Evolutionary conservation across 2,329 filamentous ascomycete genomes (phyloP), one percentile per base, ranked within the genome.

Genomic region (Microcyclospora pomicola): DNA sequence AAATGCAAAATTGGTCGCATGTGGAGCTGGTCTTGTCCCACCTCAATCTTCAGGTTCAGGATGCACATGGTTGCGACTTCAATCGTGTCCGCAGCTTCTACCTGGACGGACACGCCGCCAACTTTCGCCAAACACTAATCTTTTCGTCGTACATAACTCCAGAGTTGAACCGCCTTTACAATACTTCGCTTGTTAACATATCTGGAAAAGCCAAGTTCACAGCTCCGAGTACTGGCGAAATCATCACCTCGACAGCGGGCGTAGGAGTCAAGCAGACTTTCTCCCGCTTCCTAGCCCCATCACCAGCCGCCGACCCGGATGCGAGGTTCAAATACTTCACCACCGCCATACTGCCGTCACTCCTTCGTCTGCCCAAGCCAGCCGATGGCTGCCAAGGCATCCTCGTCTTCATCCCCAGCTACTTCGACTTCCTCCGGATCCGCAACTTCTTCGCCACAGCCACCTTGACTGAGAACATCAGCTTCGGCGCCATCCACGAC

Each of bases 1-100:
- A 93, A 7, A 95, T 95, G 86, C 91, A 98, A 59, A 96, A 94
- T 59, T 96, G 88, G 87, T 86, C 95, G 53, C 88, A 98, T 56
- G 75, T 95, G 43, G 83, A 92, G 58, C 83, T 82, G 57, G 82
- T 95, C 50, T 87, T 96, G 54, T 77, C 84, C 45, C 84, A 94
- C 58, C 72, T 98, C 44, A 98, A 98, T 58, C 69, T 82, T 15
- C 84, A 93, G 52, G 88, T 91, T 29, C 84, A 80, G 53, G 51
- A 55, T 19, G 75, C 84, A 1, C 87, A 95, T 59, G 87, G 82
- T 47, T 93, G 85, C 53, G 91, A 98, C 64, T 94, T 96, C 58
- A 83, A 80, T 48, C 82, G 91, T 13, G 83, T 96, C 5, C 74
- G 87, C 36, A 76, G 70, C 46, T 96, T 85, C 85, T 96, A 95